Conservation (phyloP, 331 rosid genomes). For the Spiraea crenata region DNA sequence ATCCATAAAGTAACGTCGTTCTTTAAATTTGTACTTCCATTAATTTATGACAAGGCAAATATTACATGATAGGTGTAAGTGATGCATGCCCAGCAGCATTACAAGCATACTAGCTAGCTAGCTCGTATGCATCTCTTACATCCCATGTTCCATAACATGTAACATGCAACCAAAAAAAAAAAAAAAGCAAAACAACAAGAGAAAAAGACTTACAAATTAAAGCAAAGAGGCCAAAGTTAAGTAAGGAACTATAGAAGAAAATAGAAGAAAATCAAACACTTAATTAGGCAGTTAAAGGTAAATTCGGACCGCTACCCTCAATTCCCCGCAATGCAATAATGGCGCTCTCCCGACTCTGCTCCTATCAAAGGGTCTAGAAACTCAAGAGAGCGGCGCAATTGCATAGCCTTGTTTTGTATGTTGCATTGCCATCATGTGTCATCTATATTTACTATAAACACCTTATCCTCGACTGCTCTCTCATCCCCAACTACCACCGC, state of each 20-base stretch:
- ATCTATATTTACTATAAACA: slow-evolving; percentile 26
- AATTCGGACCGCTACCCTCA: slow-evolving; percentile 99
- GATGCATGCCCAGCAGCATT: slow-evolving; percentile 91
- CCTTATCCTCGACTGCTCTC: slow-evolving; percentile 25
- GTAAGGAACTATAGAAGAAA: slow-evolving; percentile 20
- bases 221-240: slow-evolving; percentile 27
- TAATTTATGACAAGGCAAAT: slow-evolving; percentile 39
- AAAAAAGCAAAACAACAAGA: background rate
- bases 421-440: slow-evolving; percentile 24
- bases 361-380: slow-evolving; percentile 36
- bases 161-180: background rate
- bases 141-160: slow-evolving; percentile 56
- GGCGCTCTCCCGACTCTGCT: slow-evolving; percentile 75
- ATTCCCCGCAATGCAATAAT: slow-evolving; percentile 99
- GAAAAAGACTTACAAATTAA: slow-evolving; percentile 25
- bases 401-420: slow-evolving; percentile 58
- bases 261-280: slow-evolving; percentile 27
- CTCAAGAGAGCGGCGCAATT: slow-evolving; percentile 83
- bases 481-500: slow-evolving; percentile 24
- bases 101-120: slow-evolving; percentile 31
- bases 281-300: slow-evolving; percentile 26
- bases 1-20: slow-evolving; percentile 16
- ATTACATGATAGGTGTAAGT: slow-evolving; percentile 83
- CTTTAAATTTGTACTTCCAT: slow-evolving; percentile 24
- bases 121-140: slow-evolving; percentile 99